Conservation (phyloP, 371 early-diverging fungal genomes). For the Lichtheimia ramosa region DNA sequence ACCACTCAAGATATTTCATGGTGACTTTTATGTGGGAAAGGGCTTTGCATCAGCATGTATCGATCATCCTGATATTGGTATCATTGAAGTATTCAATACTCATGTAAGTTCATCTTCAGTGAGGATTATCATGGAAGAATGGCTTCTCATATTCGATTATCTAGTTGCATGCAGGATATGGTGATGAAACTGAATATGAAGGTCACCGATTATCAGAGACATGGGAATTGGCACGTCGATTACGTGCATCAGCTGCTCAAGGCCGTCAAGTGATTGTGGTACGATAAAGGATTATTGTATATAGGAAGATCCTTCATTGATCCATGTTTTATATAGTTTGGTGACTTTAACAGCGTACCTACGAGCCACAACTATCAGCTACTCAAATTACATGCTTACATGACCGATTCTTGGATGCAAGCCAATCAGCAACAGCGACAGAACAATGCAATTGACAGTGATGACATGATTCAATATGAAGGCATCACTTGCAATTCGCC, state of each 20-base stretch:
- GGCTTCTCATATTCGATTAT: neutral
- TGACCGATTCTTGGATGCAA: constrained; percentile 61
- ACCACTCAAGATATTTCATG: constrained; percentile 57
- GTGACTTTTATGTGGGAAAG: constrained; percentile 68
- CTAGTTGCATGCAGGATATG: constrained; percentile 63
- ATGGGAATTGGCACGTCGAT: constrained; percentile 54
- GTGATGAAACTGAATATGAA: constrained; percentile 42
- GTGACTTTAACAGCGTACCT: constrained; percentile 63
- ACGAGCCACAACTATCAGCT: constrained; percentile 45
- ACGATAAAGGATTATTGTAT: constrained; percentile 9
- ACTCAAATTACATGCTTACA: constrained; percentile 42
- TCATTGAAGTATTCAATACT: constrained; percentile 62
- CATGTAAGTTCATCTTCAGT: constrained; percentile 42
- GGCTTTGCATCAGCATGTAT: constrained; percentile 52
- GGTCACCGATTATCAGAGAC: constrained; percentile 59
- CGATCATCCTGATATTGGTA: constrained; percentile 56
- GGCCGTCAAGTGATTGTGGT: constrained; percentile 61
- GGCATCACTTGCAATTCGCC: constrained; percentile 66
- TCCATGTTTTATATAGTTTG: constrained; percentile 30
- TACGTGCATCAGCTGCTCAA: constrained; percentile 46
- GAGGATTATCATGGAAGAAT: neutral
- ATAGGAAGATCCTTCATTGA: neutral
- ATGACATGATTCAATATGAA: constrained; percentile 30
- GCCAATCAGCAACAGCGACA: constrained; percentile 25
- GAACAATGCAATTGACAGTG: neutral